These are phyloP conservation scores for Moesziomyces antarcticus DNA, from an alignment of 1,284 basidiomycete species.

Conservation along the genomic window DNA sequence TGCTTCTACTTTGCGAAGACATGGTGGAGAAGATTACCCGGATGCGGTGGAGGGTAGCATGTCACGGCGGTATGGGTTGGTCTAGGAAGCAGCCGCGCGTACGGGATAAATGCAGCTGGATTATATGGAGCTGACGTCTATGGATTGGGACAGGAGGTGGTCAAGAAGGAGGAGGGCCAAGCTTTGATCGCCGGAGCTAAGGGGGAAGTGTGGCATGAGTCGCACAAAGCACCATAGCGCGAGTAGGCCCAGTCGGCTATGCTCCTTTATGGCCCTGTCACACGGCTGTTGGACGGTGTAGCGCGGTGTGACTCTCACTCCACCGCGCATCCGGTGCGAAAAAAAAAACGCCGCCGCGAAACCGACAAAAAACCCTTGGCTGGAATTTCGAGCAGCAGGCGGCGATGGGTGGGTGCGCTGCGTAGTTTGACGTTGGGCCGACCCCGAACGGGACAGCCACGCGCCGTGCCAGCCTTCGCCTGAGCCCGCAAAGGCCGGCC, in stretches of 20 bases:
- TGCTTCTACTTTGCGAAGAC: conserved; percentile 22
- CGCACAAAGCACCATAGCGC: no score
- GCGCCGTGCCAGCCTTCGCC: neutral
- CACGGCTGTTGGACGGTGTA: no score
- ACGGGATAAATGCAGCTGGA: neutral
- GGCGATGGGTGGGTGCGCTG: neutral
- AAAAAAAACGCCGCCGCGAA: neutral
- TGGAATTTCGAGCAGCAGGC: neutral
- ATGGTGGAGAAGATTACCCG: conserved; percentile 11
- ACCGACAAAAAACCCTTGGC: neutral
- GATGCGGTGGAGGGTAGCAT: conserved; percentile 13
- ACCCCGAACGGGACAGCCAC: neutral
- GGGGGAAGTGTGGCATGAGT: no score
- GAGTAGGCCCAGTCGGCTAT: no score
- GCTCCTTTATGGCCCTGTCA: no score
- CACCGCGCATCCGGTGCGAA: no score
- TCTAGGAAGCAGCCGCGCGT: neutral
- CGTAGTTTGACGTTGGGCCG: conserved; percentile 6
- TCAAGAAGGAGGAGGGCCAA: neutral
- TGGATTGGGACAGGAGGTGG: neutral
- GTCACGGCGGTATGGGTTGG: conserved; percentile 7
- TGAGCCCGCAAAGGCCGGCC: neutral
- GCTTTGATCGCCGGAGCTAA: neutral
- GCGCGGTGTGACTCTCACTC: no score
- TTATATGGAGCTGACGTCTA: neutral